Percentiles rank a stretch among this genome's conserved stretches.
phyloP scores from a whole-genome alignment of 352 stramenopile genomes.

The Saprolegnia parasitica region DNA sequence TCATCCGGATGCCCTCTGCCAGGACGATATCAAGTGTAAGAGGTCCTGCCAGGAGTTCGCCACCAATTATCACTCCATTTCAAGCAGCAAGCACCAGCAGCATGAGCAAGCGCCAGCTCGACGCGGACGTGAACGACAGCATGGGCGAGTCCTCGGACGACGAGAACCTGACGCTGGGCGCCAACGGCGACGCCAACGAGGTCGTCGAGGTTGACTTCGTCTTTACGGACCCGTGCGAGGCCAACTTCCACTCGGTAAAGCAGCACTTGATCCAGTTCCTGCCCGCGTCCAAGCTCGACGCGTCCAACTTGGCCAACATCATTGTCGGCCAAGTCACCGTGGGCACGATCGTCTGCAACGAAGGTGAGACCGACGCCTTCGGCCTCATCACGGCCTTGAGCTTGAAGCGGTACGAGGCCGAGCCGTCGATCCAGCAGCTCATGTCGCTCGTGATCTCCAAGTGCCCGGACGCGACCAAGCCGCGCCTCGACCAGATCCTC shows the following conservation, averaged over 20 bases:
- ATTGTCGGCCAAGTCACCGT: slow-evolving; percentile 67
- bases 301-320: slow-evolving; percentile 71
- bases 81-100: not conserved
- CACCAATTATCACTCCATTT: too few relatives aligned
- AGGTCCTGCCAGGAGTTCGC: too few relatives aligned
- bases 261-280: slow-evolving; percentile 75
- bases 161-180: slow-evolving; percentile 13
- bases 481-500: slow-evolving; percentile 60
- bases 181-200: slow-evolving; percentile 30
- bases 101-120: slow-evolving; percentile 45
- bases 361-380: slow-evolving; percentile 76
- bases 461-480: slow-evolving; percentile 44
- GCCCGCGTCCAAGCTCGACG: slow-evolving; percentile 69
- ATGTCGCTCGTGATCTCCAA: slow-evolving; percentile 74
- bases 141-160: slow-evolving; percentile 37
- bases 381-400: slow-evolving; percentile 82
- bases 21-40: too few relatives aligned
- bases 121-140: slow-evolving; percentile 55
- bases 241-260: slow-evolving; percentile 83
- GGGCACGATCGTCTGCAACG: slow-evolving; percentile 76
- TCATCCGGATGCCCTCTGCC: not conserved
- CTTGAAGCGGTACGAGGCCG: slow-evolving; percentile 45
- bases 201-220: slow-evolving; percentile 78
- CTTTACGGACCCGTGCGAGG: slow-evolving; percentile 73
- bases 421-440: slow-evolving; percentile 65